Evolutionary conservation across 1,139 yeast genomes (phyloP), one percentile per base, ranked within the genome.

Genomic region (Saccharomyces hybrid): DNA sequence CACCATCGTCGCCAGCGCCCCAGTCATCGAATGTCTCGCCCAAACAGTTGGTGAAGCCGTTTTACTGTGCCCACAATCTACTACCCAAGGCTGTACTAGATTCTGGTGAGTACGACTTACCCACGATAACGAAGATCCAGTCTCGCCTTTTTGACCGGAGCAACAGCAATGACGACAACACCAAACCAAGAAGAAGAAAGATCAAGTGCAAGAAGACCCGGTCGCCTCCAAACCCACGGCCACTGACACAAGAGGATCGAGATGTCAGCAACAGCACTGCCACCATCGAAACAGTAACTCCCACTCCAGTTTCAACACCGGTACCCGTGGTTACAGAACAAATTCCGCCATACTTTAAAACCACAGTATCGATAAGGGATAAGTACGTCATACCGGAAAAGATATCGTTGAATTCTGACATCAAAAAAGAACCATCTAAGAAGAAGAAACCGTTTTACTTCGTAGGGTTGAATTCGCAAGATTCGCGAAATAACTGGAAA

Each of bases 81-180:
- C 55, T 68, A 48, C 69, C 71, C 5, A 58, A 56, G 47, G 56
- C 59, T 24, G 64, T 65, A 1, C 49, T 68, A 14, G 61, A 62
- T 8, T 57, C 58, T n/a, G 58, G 62, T n/a, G 54, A 60, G 5
- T 66, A 62, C 51, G 62, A 64, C 48, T 55, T 68, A 34, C 55
- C 57, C 34, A 58, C 62, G 21, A 67, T 68, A 12, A 62, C 69
- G 1, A 58, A 58, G 7, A 66, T 68, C 42, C 71, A 68, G 55
- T 64, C 61, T 50, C 63, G 66, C 47, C 60, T 68, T 14, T 68
- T 60, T 49, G 69, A 67, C 54, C 59, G 71, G 56, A 56, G 64
- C 52, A 58, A 60, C 48, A 59, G 61, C 28, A 56, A 61, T 29
- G 65, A 63, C 44, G 67, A 63, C 46, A 44, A 52, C 9, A 58